Percentiles rank a stretch among this genome's conserved stretches.
Conservation (phyloP, 1,139 yeast genomes). For the Magnusiomyces sp. region DNA sequence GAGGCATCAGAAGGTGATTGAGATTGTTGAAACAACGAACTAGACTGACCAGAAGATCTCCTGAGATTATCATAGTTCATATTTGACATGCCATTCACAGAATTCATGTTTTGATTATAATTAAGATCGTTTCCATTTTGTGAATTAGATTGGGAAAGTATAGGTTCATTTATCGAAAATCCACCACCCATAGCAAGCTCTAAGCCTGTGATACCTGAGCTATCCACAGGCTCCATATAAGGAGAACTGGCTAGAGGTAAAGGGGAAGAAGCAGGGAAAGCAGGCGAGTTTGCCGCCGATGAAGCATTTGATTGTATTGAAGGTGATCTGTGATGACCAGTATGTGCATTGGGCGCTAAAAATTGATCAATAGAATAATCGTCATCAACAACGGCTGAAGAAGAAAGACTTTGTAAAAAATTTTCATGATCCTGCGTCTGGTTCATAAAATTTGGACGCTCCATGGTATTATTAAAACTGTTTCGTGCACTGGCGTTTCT, state of each 20-base stretch:
- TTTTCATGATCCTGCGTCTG: neutral
- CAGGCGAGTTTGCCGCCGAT: conserved; percentile 14
- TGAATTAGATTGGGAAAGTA: neutral
- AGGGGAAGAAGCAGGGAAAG: conserved; percentile 9
- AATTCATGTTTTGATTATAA: neutral
- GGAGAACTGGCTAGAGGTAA: conserved; percentile 18
- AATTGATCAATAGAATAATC: conserved; percentile 5
- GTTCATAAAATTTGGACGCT: too few species aligned
- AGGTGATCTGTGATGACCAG: conserved; percentile 15
- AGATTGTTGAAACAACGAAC: neutral
- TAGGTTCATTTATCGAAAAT: neutral
- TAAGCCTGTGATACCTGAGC: conserved; percentile 1
- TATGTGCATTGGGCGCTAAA: conserved; percentile 9
- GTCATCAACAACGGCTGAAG: neutral
- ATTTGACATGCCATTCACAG: neutral
- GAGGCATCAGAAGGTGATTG: conserved; percentile 1
- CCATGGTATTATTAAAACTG: neutral
- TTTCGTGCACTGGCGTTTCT: neutral
- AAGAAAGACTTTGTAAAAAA: neutral
- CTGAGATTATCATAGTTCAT: too few species aligned
- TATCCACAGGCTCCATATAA: conserved; percentile 15
- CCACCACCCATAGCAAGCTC: conserved; percentile 6
- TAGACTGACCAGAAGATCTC: too few species aligned
- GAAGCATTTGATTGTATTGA: conserved; percentile 17
- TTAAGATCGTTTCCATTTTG: neutral